phyloP scores from a whole-genome alignment of 345 rosid genomes.

The Toxicodendron radicans region DNA sequence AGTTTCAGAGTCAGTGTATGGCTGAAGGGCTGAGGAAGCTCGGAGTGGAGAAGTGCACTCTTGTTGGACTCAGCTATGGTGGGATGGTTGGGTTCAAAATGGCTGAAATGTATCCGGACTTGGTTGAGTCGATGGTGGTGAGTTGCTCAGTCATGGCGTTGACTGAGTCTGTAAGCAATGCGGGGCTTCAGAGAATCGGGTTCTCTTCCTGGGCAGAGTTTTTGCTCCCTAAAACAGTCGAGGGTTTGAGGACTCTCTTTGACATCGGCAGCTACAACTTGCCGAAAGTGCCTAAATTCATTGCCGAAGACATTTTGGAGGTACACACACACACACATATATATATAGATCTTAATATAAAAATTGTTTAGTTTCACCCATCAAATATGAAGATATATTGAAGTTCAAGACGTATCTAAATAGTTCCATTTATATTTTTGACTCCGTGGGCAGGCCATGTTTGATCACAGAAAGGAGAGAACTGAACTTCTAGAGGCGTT shows the following conservation, averaged over 20 bases:
- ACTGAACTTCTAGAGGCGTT: slow-evolving; percentile 37
- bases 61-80: slow-evolving; percentile 48
- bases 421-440: background rate
- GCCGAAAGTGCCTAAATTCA: slow-evolving; percentile 27
- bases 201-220: slow-evolving; percentile 29
- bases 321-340: no score
- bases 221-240: slow-evolving; percentile 36
- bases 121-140: slow-evolving; percentile 45
- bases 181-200: slow-evolving; percentile 22
- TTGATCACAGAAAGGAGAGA: slow-evolving; percentile 33
- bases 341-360: background rate
- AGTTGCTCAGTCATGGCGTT: slow-evolving; percentile 29
- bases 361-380: background rate
- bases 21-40: slow-evolving; percentile 35
- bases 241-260: slow-evolving; percentile 18
- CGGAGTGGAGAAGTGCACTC: slow-evolving; percentile 40
- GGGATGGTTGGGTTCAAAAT: slow-evolving; percentile 49
- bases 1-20: slow-evolving; percentile 46
- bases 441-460: slow-evolving; percentile 20
- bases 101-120: slow-evolving; percentile 38
- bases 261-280: slow-evolving; percentile 15
- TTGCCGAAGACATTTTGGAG: slow-evolving; percentile 30
- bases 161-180: slow-evolving; percentile 36
- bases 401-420: background rate
- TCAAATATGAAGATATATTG: background rate